A percentile compares a stretch with the other conserved stretches of the same genome.
Conservation (phyloP, 129 eudicot species). For the Mikania micrantha region DNA sequence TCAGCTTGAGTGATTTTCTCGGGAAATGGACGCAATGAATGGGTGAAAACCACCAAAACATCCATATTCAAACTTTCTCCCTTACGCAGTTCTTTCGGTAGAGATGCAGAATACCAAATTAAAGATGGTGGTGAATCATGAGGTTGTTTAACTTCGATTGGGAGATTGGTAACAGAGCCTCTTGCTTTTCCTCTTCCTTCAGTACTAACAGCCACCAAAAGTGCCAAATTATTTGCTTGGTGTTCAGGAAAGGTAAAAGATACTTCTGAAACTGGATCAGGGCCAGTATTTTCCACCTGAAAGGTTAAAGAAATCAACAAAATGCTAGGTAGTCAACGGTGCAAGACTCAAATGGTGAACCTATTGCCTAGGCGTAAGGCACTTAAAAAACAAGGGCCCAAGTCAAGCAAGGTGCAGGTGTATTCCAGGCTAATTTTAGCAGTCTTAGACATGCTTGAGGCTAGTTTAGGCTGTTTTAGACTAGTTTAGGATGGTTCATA, state of each 20-base stretch:
- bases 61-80: slow-evolving; percentile 67
- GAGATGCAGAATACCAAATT: slow-evolving; percentile 54
- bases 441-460: no score
- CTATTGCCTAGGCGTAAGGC: no score
- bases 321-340: no score
- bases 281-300: slow-evolving; percentile 74
- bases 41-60: slow-evolving; percentile 60
- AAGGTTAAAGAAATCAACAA: not conserved
- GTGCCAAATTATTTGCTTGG: slow-evolving; percentile 58
- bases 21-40: slow-evolving; percentile 64
- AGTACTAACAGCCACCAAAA: slow-evolving; percentile 32
- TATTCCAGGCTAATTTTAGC: no score
- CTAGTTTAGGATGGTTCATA: no score
- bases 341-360: no score
- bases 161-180: slow-evolving; percentile 38
- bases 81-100: slow-evolving; percentile 55
- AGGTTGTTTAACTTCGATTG: slow-evolving; percentile 40
- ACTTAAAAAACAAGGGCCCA: no score
- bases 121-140: slow-evolving; percentile 58
- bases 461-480: no score
- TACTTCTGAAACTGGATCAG: slow-evolving; percentile 57
- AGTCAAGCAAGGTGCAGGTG: no score
- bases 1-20: slow-evolving; percentile 87
- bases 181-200: slow-evolving; percentile 69
- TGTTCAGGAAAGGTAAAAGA: slow-evolving; percentile 67